A percentile compares a stretch with the other conserved stretches of the same genome.
Conservation (phyloP, 2,329 filamentous ascomycete species). For the Apiospora sp. region DNA sequence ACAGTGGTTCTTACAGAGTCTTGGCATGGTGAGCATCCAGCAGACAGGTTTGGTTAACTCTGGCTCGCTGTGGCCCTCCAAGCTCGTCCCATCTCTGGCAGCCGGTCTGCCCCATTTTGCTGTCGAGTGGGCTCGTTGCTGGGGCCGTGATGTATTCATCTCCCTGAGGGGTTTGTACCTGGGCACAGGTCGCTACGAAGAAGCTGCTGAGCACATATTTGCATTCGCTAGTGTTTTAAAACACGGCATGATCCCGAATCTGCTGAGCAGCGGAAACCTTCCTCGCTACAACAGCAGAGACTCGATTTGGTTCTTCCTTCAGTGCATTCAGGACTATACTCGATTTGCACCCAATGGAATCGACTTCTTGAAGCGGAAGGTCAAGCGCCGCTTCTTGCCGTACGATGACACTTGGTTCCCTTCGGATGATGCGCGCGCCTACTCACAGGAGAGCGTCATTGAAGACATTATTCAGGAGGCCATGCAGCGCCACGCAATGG, state of each 20-base stretch:
- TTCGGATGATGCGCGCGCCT: conserved; percentile 81
- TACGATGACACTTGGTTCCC: conserved; percentile 97
- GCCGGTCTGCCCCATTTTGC: conserved; percentile 95
- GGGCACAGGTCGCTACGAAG: conserved; percentile 85
- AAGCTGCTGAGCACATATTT: conserved; percentile 92
- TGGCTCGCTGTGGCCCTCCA: conserved; percentile 87
- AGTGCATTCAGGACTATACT: conserved; percentile 93
- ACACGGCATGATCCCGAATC: conserved; percentile 97
- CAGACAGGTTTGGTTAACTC: conserved; percentile 89
- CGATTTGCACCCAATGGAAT: conserved; percentile 81
- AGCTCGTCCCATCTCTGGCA: conserved; percentile 84
- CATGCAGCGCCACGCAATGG: conserved; percentile 87
- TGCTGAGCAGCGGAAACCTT: conserved; percentile 83
- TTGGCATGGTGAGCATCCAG: conserved; percentile 92
- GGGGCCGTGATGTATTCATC: conserved; percentile 98
- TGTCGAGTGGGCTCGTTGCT: conserved; percentile 92
- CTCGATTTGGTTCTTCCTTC: conserved; percentile 97
- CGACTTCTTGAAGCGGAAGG: conserved; percentile 76
- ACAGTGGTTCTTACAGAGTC: conserved; percentile 86
- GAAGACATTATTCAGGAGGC: conserved; percentile 93
- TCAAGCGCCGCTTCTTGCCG: conserved; percentile 86
- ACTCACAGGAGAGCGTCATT: conserved; percentile 83
- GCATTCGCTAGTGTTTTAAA: conserved; percentile 97
- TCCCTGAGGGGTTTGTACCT: conserved; percentile 91
- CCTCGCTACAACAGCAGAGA: conserved; percentile 96